Evolutionary conservation across 2,329 filamentous ascomycete genomes (phyloP), one percentile per base, ranked within the genome.

Genomic region (Septoria linicola): DNA sequence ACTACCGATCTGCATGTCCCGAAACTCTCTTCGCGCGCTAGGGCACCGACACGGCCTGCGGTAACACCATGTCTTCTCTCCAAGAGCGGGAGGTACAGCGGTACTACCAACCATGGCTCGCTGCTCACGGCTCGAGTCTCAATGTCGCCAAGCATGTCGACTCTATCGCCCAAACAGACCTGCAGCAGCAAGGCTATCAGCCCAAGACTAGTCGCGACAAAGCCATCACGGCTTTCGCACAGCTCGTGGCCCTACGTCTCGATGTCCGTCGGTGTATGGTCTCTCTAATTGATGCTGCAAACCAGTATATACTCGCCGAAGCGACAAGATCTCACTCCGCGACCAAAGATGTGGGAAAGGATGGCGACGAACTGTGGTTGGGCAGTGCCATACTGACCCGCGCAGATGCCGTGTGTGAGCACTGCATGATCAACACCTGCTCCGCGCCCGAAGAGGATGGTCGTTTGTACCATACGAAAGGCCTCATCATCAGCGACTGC

Each of bases 281-380:
- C 46, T 74, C 71, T 53, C 66, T 79, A 8, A 73, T 80, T 47
- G 76, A 78, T 55, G 68, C 71, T 17, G 68, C 74, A 7, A 69
- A 66, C 17, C 75, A 78, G 55, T 78, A 75, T 51, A 73, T 79
- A 21, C 62, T 80, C 13, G 75, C 75, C n/a, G 77, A 80, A 59
- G 72, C 75, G 13, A 76, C 75, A 2, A 69, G 68, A 49, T 70
- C 70, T 0, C 59, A 39, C 7, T 66, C 68, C 34, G 47, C 25
- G 58, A 75, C 14, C 64, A 66, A 60, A n/a, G 53, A 63, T 4
- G 64, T 63, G 30, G 69, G 73, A 8, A 55, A 66, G 2, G 43
- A 63, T 51, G 42, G 64, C 53, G 54, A 69, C 66, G 49, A 66
- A 49, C 46, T 68, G 47, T 63, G 57, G 49, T 41, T 59, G 19